Evolutionary conservation across 2,329 filamentous ascomycete genomes (phyloP).

Genomic region (Metarhizium sp.): DNA sequence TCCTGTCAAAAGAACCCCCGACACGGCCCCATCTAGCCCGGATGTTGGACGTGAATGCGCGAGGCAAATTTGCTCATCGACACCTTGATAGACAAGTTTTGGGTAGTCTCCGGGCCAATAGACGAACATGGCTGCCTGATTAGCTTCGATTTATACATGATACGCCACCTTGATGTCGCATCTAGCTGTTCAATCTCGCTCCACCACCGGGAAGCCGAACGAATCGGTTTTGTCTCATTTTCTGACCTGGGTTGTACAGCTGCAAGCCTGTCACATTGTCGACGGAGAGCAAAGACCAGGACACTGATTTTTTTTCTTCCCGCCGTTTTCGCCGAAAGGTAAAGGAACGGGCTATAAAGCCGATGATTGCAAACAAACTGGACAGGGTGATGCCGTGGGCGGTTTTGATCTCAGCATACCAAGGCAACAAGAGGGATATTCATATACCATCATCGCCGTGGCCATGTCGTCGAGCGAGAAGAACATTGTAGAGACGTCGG

Average conservation of each 20-base stretch:
- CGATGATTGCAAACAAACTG: too few species aligned
- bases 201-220: not conserved
- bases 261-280: too few species aligned
- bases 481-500: not conserved
- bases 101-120: not conserved
- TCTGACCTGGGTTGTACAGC: too few species aligned
- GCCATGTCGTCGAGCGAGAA: not conserved
- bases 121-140: not conserved
- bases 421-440: not conserved
- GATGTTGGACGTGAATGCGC: not conserved
- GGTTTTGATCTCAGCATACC: too few species aligned
- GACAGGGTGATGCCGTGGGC: too few species aligned
- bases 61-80: not conserved
- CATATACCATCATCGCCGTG: not conserved
- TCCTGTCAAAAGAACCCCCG: too few species aligned
- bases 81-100: not conserved
- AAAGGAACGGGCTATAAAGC: too few species aligned
- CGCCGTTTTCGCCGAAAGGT: too few species aligned
- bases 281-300: too few species aligned
- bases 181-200: not conserved
- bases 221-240: not conserved
- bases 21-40: too few species aligned
- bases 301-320: too few species aligned
- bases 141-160: conserved; percentile 1
- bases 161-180: conserved; percentile 1